Percentiles rank a stretch among this genome's conserved stretches.
phyloP scores from a whole-genome alignment of 306 rosid species.

The Dryas octopetala region DNA sequence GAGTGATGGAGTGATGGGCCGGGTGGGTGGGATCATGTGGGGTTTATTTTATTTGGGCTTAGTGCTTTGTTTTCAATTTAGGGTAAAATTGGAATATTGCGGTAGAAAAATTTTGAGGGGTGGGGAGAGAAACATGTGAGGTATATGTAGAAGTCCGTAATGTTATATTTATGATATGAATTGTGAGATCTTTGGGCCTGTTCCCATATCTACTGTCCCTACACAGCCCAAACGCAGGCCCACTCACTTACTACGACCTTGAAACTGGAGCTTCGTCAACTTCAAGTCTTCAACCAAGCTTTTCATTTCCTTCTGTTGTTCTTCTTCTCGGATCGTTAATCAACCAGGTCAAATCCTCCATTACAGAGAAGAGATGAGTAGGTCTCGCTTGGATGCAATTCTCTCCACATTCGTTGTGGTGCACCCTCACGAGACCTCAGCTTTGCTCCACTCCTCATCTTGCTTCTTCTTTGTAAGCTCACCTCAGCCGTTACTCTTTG shows the following conservation, averaged over 20 bases:
- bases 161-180: too few species aligned
- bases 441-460: slow-evolving; percentile 70
- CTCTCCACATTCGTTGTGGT: slow-evolving; percentile 70
- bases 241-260: neutral
- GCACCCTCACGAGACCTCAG: slow-evolving; percentile 85
- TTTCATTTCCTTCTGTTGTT: neutral
- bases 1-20: too few species aligned
- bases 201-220: too few species aligned
- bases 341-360: slow-evolving; percentile 1
- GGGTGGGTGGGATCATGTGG: too few species aligned
- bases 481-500: neutral
- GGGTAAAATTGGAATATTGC: too few species aligned
- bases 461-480: slow-evolving; percentile 89
- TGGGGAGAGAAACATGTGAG: too few species aligned
- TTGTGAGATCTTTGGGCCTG: neutral
- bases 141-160: too few species aligned
- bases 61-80: too few species aligned
- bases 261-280: neutral
- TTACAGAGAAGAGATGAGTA: slow-evolving; percentile 35
- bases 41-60: too few species aligned
- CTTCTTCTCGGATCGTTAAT: neutral
- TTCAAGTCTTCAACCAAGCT: neutral
- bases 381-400: slow-evolving; percentile 52
- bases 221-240: neutral
- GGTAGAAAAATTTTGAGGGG: too few species aligned